A percentile compares a stretch with the other conserved stretches of the same genome.
Conservation (phyloP, 768 basidiomycete genomes). For the Naganishia kalamii region DNA sequence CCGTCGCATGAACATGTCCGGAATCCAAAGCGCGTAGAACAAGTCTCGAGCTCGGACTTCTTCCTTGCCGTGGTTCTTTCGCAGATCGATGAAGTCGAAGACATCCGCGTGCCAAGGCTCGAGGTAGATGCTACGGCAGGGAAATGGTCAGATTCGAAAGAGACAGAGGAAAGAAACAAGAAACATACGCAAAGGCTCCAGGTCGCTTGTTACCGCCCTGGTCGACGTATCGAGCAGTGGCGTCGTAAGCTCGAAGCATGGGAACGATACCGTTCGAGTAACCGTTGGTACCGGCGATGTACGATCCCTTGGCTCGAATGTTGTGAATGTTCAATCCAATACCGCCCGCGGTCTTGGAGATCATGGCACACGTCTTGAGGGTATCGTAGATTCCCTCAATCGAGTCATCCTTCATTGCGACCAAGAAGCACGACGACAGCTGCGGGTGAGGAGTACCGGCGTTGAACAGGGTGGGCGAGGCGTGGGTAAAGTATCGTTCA, state of each 20-base stretch:
- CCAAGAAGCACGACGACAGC: conserved; percentile 89
- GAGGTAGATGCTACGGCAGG: conserved; percentile 60
- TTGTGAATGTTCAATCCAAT: conserved; percentile 94
- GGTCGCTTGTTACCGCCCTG: conserved; percentile 99
- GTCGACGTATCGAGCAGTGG: conserved; percentile 96
- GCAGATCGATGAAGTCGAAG: conserved; percentile 92
- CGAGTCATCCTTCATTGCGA: conserved; percentile 97
- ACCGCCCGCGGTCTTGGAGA: conserved; percentile 97
- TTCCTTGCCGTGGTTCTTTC: conserved; percentile 99
- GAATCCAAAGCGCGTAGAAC: conserved; percentile 97
- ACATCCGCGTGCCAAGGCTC: conserved; percentile 99
- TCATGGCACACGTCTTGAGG: conserved; percentile 95
- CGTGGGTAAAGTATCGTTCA: conserved; percentile 96
- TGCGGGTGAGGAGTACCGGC: conserved; percentile 95
- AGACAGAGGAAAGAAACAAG: no score
- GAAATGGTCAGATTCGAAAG: background rate
- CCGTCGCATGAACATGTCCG: conserved; percentile 97
- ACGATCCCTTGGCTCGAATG: conserved; percentile 86
- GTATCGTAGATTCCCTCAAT: conserved; percentile 99
- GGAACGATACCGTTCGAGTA: conserved; percentile 99
- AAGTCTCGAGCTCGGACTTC: conserved; percentile 92
- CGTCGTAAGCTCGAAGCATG: conserved; percentile 96
- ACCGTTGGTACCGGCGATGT: conserved; percentile 98
- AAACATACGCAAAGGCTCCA: conserved; percentile 74
- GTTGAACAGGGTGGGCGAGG: conserved; percentile 92